Base-by-base conservation (phyloP, 495 filamentous ascomycete species). In the Jackrogersella multiformis region DNA sequence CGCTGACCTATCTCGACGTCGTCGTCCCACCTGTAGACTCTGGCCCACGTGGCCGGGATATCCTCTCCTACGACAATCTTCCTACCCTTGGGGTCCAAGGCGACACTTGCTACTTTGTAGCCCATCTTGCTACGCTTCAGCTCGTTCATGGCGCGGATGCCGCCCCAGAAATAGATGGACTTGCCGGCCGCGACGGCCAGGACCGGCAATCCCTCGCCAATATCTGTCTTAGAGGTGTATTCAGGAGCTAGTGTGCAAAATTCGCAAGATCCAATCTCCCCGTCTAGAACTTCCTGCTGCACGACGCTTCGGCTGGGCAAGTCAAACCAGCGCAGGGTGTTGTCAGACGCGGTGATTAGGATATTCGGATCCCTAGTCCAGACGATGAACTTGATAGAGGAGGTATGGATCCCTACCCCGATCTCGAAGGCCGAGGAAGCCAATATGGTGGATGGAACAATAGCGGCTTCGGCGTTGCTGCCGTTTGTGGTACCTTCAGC, bases 261-360 rank as follows among this genome's bases (percentile, higher is more conserved):
- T 73, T 99, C 95, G 80, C 95, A 98, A 13, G 90, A 93, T 30
- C 91, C 92, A 70, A 97, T 92, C 30, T 88, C 80, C n/a, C 90
- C 93, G 21, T 93, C 90, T 58, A 97, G 85, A 18, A 78, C 75
- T 68, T 89, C 88, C 63, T 93, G 87, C 28, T 89, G 83, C 42
- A 95, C 83, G 10, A 91, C 85, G 23, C 86, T 81, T 45, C 89
- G 85, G 16, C 87, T 86, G 39, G 91, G 90, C 34, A 97, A 80
- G 77, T 99, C 93, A 84, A 94, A 97, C 95, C 95, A 99, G 30
- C 94, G 88, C 24, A 99, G 84, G 49, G 89, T 90, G 70, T 93
- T 92, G 74, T 97, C 94, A 44, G 97, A 92, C 7, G 92, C 89
- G 0, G 95, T 98, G 51, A 95, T 90, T 58, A 99, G 80, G 68